These are phyloP conservation scores for Globisporangium alternatum DNA, from an alignment of 352 stramenopile genomes.

Conservation along the genomic window DNA sequence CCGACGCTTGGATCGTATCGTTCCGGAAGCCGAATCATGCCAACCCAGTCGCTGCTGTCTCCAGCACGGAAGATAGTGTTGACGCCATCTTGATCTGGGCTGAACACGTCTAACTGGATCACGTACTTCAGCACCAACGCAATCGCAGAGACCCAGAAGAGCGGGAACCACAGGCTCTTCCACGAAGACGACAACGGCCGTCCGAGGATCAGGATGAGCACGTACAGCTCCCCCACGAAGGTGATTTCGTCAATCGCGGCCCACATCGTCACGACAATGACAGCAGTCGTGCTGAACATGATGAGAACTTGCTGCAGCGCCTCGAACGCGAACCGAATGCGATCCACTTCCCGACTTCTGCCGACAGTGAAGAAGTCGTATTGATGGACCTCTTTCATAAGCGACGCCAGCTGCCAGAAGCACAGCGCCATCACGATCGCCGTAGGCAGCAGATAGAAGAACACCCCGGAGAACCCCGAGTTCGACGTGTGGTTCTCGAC, in stretches of 20 bases:
- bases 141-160: constrained; percentile 74
- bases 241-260: constrained; percentile 58
- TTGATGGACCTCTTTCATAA: constrained; percentile 57
- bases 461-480: constrained; percentile 65
- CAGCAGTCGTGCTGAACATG: constrained; percentile 60
- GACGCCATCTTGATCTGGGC: constrained; percentile 25
- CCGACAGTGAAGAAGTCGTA: constrained; percentile 69
- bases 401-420: constrained; percentile 81
- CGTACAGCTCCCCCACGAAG: constrained; percentile 63
- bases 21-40: constrained; percentile 48
- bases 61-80: constrained; percentile 40
- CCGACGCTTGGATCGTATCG: constrained; percentile 29
- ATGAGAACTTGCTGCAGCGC: constrained; percentile 63
- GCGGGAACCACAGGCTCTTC: constrained; percentile 71
- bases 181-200: constrained; percentile 53
- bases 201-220: constrained; percentile 56
- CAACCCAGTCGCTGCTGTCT: constrained; percentile 58
- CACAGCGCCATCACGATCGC: constrained; percentile 66
- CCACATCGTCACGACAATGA: constrained; percentile 72
- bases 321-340: constrained; percentile 50
- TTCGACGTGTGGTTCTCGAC: constrained; percentile 61
- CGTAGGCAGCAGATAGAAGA: constrained; percentile 77
- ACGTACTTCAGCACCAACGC: constrained; percentile 58
- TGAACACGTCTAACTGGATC: constrained; percentile 65
- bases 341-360: constrained; percentile 48